Evolutionary conservation across 345 rosid species (phyloP).

Genomic region (sweet orange (Citrus sinensis)): DVS_A1.0 CM039169.1:25197001-25197500

Average conservation of each 20-base stretch:
- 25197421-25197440: background rate
- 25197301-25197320: constrained; percentile 30
- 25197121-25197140: too few species aligned
- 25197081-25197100: too few species aligned
- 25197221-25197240: background rate
- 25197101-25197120: too few species aligned
- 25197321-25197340: constrained; percentile 26
- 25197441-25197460: background rate
- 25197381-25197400: constrained; percentile 20
- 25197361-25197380: constrained; percentile 9
- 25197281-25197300: constrained; percentile 29
- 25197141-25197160: background rate
- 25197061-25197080: too few species aligned
- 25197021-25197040: too few species aligned
- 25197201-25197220: constrained; percentile 29
- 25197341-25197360: background rate
- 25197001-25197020: too few species aligned
- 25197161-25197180: constrained; percentile 15
- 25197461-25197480: background rate
- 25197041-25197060: too few species aligned
- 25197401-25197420: background rate
- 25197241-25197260: background rate
- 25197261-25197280: constrained; percentile 8
- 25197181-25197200: constrained; percentile 24
- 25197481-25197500: too few species aligned